Evolutionary conservation across 2,329 filamentous ascomycete species (phyloP).

Genomic region (Penicillium sumatraense): DNA sequence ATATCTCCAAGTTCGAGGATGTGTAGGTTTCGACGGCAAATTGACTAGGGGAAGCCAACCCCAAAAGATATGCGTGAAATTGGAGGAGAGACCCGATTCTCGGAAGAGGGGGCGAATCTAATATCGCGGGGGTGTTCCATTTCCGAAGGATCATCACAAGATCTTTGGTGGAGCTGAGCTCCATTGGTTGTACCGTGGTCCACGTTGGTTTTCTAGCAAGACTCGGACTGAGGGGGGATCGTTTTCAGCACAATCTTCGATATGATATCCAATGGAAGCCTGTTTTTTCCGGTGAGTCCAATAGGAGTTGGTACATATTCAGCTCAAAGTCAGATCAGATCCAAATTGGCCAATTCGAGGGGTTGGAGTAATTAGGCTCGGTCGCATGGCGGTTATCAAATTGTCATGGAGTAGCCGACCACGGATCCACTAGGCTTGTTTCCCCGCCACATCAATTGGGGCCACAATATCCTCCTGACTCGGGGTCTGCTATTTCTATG

Average conservation of each 20-base stretch:
- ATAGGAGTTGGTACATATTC: too few relatives aligned
- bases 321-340: background rate
- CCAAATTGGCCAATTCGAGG: background rate
- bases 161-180: background rate
- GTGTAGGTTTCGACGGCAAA: background rate
- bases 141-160: background rate
- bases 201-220: background rate
- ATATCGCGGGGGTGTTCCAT: constrained; percentile 1
- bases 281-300: background rate
- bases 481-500: background rate
- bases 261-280: background rate
- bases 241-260: background rate
- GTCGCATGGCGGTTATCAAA: constrained; percentile 2
- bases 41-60: background rate
- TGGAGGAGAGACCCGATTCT: background rate
- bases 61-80: background rate
- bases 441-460: background rate
- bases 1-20: background rate
- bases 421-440: constrained; percentile 1
- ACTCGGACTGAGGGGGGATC: background rate
- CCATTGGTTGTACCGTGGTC: background rate
- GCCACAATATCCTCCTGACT: background rate
- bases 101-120: constrained; percentile 2
- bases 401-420: background rate
- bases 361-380: background rate